phyloP scores from a whole-genome alignment of 2,329 filamentous ascomycete species.

The Ophiostoma piceae region DNA sequence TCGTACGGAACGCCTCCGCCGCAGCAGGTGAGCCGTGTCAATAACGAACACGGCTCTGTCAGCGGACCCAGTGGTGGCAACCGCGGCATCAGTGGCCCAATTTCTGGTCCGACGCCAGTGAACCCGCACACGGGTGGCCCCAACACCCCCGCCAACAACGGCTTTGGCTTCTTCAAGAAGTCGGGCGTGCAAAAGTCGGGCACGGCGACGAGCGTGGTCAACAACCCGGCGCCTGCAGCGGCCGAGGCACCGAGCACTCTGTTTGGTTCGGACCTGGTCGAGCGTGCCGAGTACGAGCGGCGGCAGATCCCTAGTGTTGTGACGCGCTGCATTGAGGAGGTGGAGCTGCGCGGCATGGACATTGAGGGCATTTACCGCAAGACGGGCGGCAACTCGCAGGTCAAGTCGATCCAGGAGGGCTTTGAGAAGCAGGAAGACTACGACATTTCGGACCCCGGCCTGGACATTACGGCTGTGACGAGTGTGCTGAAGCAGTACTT shows the following conservation, averaged over 20 bases:
- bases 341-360: slow-evolving; percentile 93
- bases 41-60: slow-evolving; percentile 12
- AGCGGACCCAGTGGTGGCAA: background rate
- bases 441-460: slow-evolving; percentile 86
- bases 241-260: slow-evolving; percentile 56
- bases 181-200: slow-evolving; percentile 48
- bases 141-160: slow-evolving; percentile 36
- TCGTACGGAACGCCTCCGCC: slow-evolving; percentile 31
- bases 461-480: slow-evolving; percentile 95
- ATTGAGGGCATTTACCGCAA: slow-evolving; percentile 97
- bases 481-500: slow-evolving; percentile 97
- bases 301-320: slow-evolving; percentile 86
- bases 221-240: slow-evolving; percentile 30
- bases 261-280: slow-evolving; percentile 84
- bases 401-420: slow-evolving; percentile 83
- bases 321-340: slow-evolving; percentile 90
- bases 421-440: slow-evolving; percentile 83
- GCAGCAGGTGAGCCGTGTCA: slow-evolving; percentile 27
- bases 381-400: slow-evolving; percentile 85
- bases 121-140: background rate
- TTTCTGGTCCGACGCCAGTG: background rate
- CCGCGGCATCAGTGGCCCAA: slow-evolving; percentile 19
- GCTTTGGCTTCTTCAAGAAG: slow-evolving; percentile 67
- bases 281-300: slow-evolving; percentile 82
- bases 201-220: slow-evolving; percentile 40